Base-by-base conservation (phyloP, 2,329 filamentous ascomycete genomes). In the Juglanconis oblonga region DNA sequence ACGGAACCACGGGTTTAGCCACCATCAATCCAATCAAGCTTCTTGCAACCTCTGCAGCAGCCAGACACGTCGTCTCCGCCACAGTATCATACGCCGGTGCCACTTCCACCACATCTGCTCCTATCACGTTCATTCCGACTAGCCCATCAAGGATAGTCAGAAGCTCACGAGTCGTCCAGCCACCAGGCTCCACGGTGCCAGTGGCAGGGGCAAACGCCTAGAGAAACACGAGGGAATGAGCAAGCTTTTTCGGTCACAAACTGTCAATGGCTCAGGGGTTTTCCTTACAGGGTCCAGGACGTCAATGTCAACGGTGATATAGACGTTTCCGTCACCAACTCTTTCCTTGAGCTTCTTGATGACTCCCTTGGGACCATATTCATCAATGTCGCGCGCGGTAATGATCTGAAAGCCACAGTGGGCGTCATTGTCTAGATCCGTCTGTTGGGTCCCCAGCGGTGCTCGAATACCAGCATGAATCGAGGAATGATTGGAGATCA, bases 71-170 rank as follows among this genome's bases (percentile, higher is more conserved):
- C 32, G 83, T 86, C 74, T 94, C 90, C 2, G 84, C 89, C 13
- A 76, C 77, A 17, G 87, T 87, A 75, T 94, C 91, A 71, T 92
- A 94, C 3, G 84, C 86, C 0, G 91, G 91, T 1, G 87, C 83
- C 4, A 94, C 89, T 75, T 94, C 90, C 4, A 94, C 90, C 51
- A 94, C 83, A 74, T 94, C 91, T 0, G 87, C 90, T 1, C 89
- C 90, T 1, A 93, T 85, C 4, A 94, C 77, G 64, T 91, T 89
- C 68, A 94, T 72, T 0, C 79, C 83, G 67, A 88, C 86, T 10
- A 94, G 81, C 0, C 88, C 89, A 32, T 90, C 81, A 64, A 94
- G 74, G 58, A 94, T 87, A 2, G 86, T 79, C 62, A 93, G 24
- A 61, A 95, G 76, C 73, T 94, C 90, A 40, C 90, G 80, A 3